Evolutionary conservation across 176 grass and related monocot genomes (phyloP).

Genomic region (Oryza coarctata): DNA sequence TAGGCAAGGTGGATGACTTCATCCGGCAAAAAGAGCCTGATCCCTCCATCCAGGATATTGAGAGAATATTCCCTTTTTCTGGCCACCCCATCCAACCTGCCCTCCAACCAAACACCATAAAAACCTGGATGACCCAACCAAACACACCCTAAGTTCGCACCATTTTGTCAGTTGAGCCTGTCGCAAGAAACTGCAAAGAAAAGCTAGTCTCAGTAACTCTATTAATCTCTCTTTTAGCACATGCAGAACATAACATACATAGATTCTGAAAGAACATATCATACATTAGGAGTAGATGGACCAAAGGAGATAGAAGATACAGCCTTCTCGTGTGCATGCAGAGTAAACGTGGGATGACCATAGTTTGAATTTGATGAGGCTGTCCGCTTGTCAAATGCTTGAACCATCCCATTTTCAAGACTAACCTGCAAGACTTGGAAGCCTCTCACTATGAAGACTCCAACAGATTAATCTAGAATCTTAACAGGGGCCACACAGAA

Average conservation of each 20-base stretch:
- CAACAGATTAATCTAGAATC: neutral
- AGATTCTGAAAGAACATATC: neutral
- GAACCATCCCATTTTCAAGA: conserved; percentile 88
- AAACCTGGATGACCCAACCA: no score
- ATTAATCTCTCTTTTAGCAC: neutral
- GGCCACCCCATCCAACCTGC: no score
- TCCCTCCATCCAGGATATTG: no score
- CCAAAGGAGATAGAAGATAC: conserved; percentile 55
- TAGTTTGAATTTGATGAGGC: conserved; percentile 55
- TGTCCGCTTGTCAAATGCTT: conserved; percentile 73
- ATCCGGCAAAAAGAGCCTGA: no score
- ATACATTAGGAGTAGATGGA: conserved; percentile 52
- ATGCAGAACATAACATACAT: conserved; percentile 36
- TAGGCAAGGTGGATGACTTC: no score
- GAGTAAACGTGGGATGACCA: conserved; percentile 59
- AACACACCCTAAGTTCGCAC: no score
- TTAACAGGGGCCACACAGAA: neutral
- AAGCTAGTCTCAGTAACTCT: neutral
- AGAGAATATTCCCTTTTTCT: no score
- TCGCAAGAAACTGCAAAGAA: conserved; percentile 60
- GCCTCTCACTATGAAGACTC: neutral
- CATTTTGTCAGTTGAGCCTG: conserved; percentile 65
- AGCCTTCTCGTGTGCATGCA: conserved; percentile 77
- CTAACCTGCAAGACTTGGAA: conserved; percentile 57
- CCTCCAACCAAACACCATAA: no score